Conservation (phyloP, 225 moss, liverwort and hornwort species). For the Asterella californica region DNA sequence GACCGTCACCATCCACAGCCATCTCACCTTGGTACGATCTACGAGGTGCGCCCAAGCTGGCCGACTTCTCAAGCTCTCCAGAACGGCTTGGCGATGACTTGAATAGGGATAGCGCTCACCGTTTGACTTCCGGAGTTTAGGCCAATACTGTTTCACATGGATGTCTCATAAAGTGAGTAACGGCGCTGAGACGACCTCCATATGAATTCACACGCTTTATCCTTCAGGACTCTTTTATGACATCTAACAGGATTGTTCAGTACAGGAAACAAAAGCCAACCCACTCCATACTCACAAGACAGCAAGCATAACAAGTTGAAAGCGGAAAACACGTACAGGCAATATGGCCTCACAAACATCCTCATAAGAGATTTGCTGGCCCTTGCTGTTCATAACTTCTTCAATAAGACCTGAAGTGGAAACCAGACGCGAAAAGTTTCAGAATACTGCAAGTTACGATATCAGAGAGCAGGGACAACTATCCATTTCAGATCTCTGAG, state of each 20-base stretch:
- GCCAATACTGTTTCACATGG: slow-evolving; percentile 42
- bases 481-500: background rate
- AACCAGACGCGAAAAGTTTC: background rate
- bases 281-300: background rate
- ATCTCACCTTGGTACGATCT: slow-evolving; percentile 41
- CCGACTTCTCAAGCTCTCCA: slow-evolving; percentile 49
- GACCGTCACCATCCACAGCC: background rate
- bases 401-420: slow-evolving; percentile 45
- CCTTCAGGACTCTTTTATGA: background rate
- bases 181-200: background rate
- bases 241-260: background rate
- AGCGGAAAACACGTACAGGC: slow-evolving; percentile 31
- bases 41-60: slow-evolving; percentile 45
- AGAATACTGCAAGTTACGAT: background rate
- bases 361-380: slow-evolving; percentile 39
- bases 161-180: slow-evolving; percentile 6
- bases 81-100: slow-evolving; percentile 46
- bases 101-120: slow-evolving; percentile 49
- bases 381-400: slow-evolving; percentile 43
- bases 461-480: background rate
- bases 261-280: background rate
- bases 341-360: slow-evolving; percentile 51
- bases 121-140: slow-evolving; percentile 50
- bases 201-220: background rate
- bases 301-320: background rate